Evolutionary conservation across 2,329 filamentous ascomycete genomes (phyloP), one percentile per base, ranked within the genome.

Genomic region (Exophiala oligosperma): DNA sequence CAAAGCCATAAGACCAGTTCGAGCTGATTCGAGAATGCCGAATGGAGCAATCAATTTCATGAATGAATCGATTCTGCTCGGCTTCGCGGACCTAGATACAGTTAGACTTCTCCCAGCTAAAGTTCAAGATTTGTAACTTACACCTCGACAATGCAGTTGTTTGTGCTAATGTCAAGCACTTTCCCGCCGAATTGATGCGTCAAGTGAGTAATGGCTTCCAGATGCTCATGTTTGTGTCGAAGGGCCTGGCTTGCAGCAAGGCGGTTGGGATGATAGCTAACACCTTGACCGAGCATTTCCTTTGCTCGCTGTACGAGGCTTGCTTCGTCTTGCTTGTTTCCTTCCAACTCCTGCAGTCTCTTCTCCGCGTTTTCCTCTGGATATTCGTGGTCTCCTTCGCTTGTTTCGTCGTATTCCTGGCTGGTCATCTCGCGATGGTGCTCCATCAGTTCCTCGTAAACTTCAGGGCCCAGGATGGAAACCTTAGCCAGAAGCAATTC

Each of bases 181-280:
- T 99, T 99, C 64, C 94, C 94, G 57, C 92, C 92, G 70, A 99
- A 99, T 71, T 99, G 94, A 78, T 99, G 94, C 17, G 93, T 88
- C 72, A 99, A 86, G 76, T 96, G 94, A 56, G 94, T 99, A 70
- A 99, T 96, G 57, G 90, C 92, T 79, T 93, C 91, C 67, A 99
- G 77, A 80, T 99, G 94, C 80, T 97, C 91, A 74, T 97, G 92
- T 82, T 99, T 99, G 77, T 97, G 90, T 71, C 94, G 85, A 70
- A 99, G 79, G 14, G 93, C 94, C 79, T 99, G 88, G 69, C 90
- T 95, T 56, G 87, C 84, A 50, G 90, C 89, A 66, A 99, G 80
- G 69, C 90, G 90, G 74, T 87, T 90, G 2, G 94, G 94, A 74
- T 99, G 94, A 77, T 92, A 99, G 74, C 96, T 91, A 26, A 68